A percentile compares a stretch with the other conserved stretches of the same genome.
These are phyloP conservation scores for Mycena alexandri DNA, from an alignment of 768 basidiomycete genomes.

Conservation along the genomic window DNA sequence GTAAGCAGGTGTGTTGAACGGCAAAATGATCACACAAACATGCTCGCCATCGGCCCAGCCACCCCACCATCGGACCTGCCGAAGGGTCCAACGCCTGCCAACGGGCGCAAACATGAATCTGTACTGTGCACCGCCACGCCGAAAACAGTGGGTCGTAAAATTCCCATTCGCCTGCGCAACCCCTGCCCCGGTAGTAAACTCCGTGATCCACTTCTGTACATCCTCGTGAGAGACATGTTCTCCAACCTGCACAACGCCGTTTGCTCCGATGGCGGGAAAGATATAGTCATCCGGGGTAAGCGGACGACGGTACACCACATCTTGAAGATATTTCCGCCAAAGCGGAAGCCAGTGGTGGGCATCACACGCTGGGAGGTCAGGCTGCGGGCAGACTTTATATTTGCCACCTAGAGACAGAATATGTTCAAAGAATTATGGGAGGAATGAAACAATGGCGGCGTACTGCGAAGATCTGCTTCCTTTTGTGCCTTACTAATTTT, in stretches of 20 bases:
- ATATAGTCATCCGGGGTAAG: conserved; percentile 46
- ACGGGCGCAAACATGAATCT: conserved; percentile 51
- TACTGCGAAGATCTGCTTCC: conserved; percentile 27
- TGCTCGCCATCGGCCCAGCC: no score
- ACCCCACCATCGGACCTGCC: conserved; percentile 1
- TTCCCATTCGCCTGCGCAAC: conserved; percentile 5
- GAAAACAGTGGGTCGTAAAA: conserved; percentile 50
- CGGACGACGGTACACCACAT: conserved; percentile 35
- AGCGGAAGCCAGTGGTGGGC: neutral
- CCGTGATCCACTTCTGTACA: conserved; percentile 44
- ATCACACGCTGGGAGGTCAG: no score
- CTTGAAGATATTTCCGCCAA: conserved; percentile 35
- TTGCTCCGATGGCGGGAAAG: conserved; percentile 46
- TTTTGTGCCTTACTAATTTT: conserved; percentile 32
- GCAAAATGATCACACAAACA: no score
- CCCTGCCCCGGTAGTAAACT: conserved; percentile 39
- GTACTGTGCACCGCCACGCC: conserved; percentile 51
- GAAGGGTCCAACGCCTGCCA: conserved; percentile 46
- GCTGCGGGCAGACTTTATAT: no score
- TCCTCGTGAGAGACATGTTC: conserved; percentile 35
- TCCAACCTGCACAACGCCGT: conserved; percentile 34
- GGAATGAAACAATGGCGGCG: no score
- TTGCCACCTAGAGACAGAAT: no score
- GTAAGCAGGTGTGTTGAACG: no score
- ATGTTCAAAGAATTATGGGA: no score